Evolutionary conservation across 306 rosid genomes (phyloP).

Genomic region (Trifolium subterraneum): DNA sequence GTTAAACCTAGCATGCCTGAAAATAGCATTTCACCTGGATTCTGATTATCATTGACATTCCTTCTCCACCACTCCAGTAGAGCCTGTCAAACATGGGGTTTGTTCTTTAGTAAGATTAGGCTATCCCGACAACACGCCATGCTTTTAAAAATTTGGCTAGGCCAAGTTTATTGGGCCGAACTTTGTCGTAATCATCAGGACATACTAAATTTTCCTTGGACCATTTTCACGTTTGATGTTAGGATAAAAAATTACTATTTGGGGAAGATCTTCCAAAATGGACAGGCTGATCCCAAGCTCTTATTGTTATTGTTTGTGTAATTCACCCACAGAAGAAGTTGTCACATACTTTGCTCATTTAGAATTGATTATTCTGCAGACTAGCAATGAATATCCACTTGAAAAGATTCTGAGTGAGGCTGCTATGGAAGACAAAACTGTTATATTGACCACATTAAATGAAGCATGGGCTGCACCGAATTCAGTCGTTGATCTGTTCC

Average conservation of each 20-base stretch:
- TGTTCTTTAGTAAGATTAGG: slow-evolving; percentile 15
- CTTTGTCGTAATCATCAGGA: neutral
- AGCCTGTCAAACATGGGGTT: slow-evolving; percentile 8
- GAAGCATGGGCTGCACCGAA: slow-evolving; percentile 95
- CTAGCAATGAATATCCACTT: slow-evolving; percentile 58
- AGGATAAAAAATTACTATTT: slow-evolving; percentile 9
- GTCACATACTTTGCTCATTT: slow-evolving; percentile 29
- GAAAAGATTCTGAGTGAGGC: slow-evolving; percentile 70
- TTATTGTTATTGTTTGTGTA: slow-evolving; percentile 28
- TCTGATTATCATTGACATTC: neutral
- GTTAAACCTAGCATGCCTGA: slow-evolving; percentile 9
- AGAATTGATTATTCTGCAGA: slow-evolving; percentile 48
- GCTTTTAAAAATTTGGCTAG: neutral
- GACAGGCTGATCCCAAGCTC: slow-evolving; percentile 15
- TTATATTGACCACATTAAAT: slow-evolving; percentile 86
- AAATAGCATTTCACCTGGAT: neutral
- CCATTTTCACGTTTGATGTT: slow-evolving; percentile 10
- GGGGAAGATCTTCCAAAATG: neutral
- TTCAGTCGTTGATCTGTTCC: slow-evolving; percentile 85
- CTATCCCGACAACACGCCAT: neutral
- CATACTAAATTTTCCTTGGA: neutral
- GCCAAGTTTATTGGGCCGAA: slow-evolving; percentile 16
- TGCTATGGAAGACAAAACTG: slow-evolving; percentile 80
- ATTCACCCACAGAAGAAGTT: slow-evolving; percentile 15
- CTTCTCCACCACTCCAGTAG: neutral